Base-by-base conservation (phyloP, 352 stramenopile genomes). In the Vaucheria bursata region DNA sequence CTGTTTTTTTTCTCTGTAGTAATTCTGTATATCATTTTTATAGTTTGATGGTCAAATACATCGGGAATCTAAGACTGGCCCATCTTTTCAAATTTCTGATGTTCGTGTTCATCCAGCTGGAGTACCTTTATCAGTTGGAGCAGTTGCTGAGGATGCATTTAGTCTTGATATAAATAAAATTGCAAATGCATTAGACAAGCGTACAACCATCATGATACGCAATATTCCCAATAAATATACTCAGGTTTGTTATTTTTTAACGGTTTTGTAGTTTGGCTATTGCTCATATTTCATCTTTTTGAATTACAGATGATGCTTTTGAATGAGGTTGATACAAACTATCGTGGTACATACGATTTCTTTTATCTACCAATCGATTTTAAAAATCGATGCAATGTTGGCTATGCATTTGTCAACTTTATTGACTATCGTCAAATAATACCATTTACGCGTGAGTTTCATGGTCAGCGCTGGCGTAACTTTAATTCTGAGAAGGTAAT, bases 161-260 rank as follows among this genome's bases (percentile, higher is more conserved):
- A 74, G 59, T 6, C 71, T 82, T 39, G 77, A 82, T 49, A 34
- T 81, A 74, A 65, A 31, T 32, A 52, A 79, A 50, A 81, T 85
- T 25, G 49, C 74, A 0, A 84, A 83, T 35, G 79, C 75, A 1
- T 31, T 84, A 49, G 96, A 99, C 86, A 90, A 85, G 68, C 88
- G 96, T 69, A 98, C 96, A 37, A 99, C 96, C 8, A 87, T 99
- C 36, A 99, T 99, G 96, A 94, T 99, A 70, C 91, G 95, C 77
- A 99, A 99, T 85, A 99, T 99, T 68, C 96, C 96, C 5, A 99
- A 99, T 91, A 99, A 99, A 88, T 99, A 99, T 86, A 98, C 95
- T 1, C 95, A 99, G 84, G 88, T 97, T 77, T 7, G 53, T 68
- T 31, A 25, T n/a, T n/a, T n/a, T n/a, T n/a, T n/a, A n/a, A n/a